Percentiles rank a stretch among this genome's conserved stretches.
Evolutionary conservation across 106 monocot species (phyloP).

Genomic region (Dioscorea alata): DNA sequence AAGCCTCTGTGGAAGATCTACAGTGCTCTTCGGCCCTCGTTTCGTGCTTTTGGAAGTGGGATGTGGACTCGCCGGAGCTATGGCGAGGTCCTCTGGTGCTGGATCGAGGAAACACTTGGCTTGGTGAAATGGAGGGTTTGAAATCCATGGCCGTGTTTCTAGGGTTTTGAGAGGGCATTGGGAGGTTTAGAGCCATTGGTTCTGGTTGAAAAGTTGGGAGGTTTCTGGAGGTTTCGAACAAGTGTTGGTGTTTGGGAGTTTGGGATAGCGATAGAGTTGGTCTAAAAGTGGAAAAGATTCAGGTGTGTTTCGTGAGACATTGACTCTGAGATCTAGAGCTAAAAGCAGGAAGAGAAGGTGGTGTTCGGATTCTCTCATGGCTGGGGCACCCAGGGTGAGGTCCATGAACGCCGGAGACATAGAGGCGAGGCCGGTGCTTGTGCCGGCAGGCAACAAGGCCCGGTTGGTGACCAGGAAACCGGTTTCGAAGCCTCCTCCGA

Average conservation of each 20-base stretch:
- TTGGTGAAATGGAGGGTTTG: background rate
- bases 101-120: background rate
- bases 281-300: constrained; percentile 1
- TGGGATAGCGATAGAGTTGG: background rate
- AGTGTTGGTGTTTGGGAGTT: background rate
- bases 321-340: background rate
- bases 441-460: constrained; percentile 55
- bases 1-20: background rate
- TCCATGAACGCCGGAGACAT: constrained; percentile 42
- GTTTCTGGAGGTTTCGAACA: background rate
- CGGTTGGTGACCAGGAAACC: constrained; percentile 21
- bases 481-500: constrained; percentile 28
- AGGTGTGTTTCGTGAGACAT: constrained; percentile 6
- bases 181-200: background rate
- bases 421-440: constrained; percentile 53
- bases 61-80: background rate
- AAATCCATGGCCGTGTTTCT: background rate
- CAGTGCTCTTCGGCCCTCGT: background rate
- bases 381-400: constrained; percentile 47
- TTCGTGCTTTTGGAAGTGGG: background rate
- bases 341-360: background rate
- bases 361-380: constrained; percentile 18
- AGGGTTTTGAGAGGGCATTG: background rate
- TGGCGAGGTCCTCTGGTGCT: background rate
- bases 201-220: too few species aligned